Base-by-base conservation (phyloP, 352 stramenopile species). In the Globisporangium radiosum region DNA sequence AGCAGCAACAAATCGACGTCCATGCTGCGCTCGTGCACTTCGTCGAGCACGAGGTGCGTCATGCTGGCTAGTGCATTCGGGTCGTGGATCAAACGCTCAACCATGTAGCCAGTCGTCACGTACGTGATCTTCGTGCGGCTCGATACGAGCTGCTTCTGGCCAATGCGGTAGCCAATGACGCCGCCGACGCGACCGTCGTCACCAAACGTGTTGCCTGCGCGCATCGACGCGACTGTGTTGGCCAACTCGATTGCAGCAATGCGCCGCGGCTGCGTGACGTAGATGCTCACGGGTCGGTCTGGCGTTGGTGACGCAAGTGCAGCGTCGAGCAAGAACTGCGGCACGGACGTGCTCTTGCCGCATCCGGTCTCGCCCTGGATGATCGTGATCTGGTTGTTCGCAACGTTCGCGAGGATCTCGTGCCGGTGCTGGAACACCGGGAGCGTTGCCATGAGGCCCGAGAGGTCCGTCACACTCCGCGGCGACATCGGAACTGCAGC, bases 21-120 rank as follows among this genome's bases (percentile, higher is more conserved):
- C 66, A 99, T 96, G 45, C 80, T 97, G 6, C 92, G 88, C 51
- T 97, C 90, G 64, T 97, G 90, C 25, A 98, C 93, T 79, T 99
- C 96, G 54, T 99, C 96, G 47, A 99, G 88, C 15, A 99, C 87
- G 14, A 99, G 72, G 68, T 99, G 95, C 43, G 95, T 98, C 56
- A 97, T 86, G 14, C 71, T 75, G 47, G 83, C 52, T 48, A 99
- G 89, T 15, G 77, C 75, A 7, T 96, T 76, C 9, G 86, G 76
- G 64, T 98, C 79, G 66, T 98, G 94, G 45, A 97, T 97, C 19
- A 99, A 73, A 0, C 97, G 74, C 55, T 97, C 78, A 7, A 98
- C 87, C 66, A 99, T 92, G 62, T 99, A 99, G 3, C 96, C 97
- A 14, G 95, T 98, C 39, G 97, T 99, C 1, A 97, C 92, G 59